Evolutionary conservation across 768 basidiomycete species (phyloP), one percentile per base, ranked within the genome.

Genomic region (Mycena leptocephala): DNA sequence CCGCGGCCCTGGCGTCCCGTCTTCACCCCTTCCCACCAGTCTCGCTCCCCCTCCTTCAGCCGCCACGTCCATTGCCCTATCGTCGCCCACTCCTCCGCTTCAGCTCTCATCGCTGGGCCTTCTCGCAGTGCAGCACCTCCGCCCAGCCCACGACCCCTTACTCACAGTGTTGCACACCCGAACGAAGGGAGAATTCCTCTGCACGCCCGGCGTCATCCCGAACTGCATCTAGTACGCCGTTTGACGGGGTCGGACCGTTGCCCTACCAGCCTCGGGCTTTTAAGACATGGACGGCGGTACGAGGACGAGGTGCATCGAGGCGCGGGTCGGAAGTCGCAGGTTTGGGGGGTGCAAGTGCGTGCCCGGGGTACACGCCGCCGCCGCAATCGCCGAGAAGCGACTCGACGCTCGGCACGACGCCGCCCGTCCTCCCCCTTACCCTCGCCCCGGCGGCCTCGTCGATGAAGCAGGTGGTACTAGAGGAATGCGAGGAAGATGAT

Each of bases 341-440:
- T n/a, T n/a, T n/a, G n/a, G n/a, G n/a, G n/a, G 24, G 26, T 20
- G 6, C 26, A 7, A 55, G 30, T 18, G 24, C 26, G 41, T n/a
- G 56, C 13, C 1, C 24, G 18, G 64, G 41, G 14, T 76, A 76
- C 41, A 67, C 75, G 46, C 75, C 75, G 56, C 62, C 69, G n/a
- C 53, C 69, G 22, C 14, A 43, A 20, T 76, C 75, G 11, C 70
- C 75, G 24, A 41, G 9, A 24, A 76, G 75, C 65, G 70, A 76
- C 39, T 71, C 70, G 8, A 67, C 75, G 13, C 63, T 76, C 48
- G 69, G 69, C 20, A 46, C 56, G 20, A 59, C 64, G 28, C 55
- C 64, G 28, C 43, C 69, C 22, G n/a, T 43, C 33, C 59, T 30
- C 9, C 37, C 48, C 9, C 66, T 70, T 39, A 10, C 28, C n/a